A percentile compares a stretch with the other conserved stretches of the same genome.
Evolutionary conservation across 106 monocot genomes (phyloP).

Genomic region (Dendrobium nobile): DNA sequence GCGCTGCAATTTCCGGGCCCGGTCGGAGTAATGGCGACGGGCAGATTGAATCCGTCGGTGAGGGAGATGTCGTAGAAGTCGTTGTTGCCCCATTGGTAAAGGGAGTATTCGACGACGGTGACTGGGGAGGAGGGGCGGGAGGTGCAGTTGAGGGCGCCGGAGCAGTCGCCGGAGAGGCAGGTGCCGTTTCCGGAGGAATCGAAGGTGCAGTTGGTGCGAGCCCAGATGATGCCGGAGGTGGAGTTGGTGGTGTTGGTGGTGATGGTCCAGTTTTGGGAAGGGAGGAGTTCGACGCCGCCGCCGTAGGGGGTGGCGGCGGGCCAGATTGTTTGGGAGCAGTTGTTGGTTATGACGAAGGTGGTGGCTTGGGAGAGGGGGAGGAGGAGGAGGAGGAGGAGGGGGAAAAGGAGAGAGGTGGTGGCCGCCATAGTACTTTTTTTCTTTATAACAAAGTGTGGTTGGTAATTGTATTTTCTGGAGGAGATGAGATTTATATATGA

Average conservation of each 20-base stretch:
- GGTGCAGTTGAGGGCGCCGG: not conserved
- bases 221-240: constrained; percentile 5
- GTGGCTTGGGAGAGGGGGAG: constrained; percentile 2
- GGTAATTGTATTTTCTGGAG: no score
- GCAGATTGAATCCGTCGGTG: constrained; percentile 36
- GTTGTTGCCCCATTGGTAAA: not conserved
- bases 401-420: no score
- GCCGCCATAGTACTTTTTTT: no score
- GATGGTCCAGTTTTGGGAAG: not conserved
- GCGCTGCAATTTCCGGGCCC: not conserved
- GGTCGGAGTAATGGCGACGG: constrained; percentile 19
- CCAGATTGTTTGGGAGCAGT: constrained; percentile 7
- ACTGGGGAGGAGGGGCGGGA: not conserved
- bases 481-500: no score
- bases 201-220: constrained; percentile 6
- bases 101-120: constrained; percentile 1
- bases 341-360: constrained; percentile 3
- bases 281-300: not conserved
- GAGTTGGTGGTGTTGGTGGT: not conserved
- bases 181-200: not conserved
- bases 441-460: no score
- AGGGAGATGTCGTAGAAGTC: constrained; percentile 34
- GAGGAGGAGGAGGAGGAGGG: not conserved
- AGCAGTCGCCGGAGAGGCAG: constrained; percentile 5
- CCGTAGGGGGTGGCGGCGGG: not conserved